Conservation (phyloP, 768 basidiomycete species). For the Lentinula guzmanii region DNA sequence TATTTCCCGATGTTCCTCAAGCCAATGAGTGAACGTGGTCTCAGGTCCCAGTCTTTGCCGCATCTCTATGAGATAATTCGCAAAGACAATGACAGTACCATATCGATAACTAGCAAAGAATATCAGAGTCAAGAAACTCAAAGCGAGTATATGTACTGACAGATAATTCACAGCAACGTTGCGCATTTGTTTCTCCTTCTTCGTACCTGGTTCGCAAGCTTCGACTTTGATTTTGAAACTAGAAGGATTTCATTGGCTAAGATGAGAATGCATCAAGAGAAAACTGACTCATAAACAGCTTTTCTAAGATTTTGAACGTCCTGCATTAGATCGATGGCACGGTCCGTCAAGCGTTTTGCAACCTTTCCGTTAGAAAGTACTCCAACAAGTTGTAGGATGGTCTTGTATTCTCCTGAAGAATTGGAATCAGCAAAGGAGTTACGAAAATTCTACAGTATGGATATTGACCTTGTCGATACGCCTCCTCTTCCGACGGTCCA, state of each 20-base stretch:
- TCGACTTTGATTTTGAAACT: constrained; percentile 92
- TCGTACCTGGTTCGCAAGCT: constrained; percentile 70
- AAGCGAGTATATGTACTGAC: constrained; percentile 28
- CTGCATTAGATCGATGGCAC: constrained; percentile 87
- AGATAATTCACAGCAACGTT: constrained; percentile 85
- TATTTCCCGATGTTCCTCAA: constrained; percentile 80
- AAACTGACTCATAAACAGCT: constrained; percentile 86
- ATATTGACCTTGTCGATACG: constrained; percentile 72
- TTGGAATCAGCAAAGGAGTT: neutral
- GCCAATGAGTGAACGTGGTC: constrained; percentile 75
- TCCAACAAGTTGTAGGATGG: constrained; percentile 89
- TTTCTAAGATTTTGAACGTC: constrained; percentile 96
- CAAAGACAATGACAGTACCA: constrained; percentile 87
- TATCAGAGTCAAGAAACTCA: neutral
- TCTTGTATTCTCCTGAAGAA: constrained; percentile 89
- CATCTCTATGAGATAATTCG: constrained; percentile 88
- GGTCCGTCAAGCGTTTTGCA: constrained; percentile 86
- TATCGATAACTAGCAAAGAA: constrained; percentile 65
- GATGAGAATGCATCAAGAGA: neutral
- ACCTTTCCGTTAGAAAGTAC: constrained; percentile 88
- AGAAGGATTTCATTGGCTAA: constrained; percentile 1
- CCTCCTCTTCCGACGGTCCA: constrained; percentile 82
- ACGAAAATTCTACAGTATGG: neutral
- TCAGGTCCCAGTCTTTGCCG: constrained; percentile 25
- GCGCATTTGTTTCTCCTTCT: constrained; percentile 71